A percentile compares a stretch with the other conserved stretches of the same genome.
phyloP scores from a whole-genome alignment of 2,329 filamentous ascomycete genomes.

The Aspergillus proliferans region DNA sequence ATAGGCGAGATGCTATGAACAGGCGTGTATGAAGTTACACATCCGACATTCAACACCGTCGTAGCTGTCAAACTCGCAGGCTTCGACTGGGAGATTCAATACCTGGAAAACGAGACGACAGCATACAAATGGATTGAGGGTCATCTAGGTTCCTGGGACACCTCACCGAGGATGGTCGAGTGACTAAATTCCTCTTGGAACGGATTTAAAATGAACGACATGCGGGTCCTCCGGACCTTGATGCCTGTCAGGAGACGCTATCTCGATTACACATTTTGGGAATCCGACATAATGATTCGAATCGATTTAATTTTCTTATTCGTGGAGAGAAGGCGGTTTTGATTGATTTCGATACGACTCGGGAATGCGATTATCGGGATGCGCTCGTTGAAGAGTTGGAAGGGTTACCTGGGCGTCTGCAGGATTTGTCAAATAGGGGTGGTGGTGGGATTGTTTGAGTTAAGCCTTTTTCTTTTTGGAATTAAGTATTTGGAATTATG shows the following conservation, averaged over 20 bases:
- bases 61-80: slow-evolving; percentile 34
- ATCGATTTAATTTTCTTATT: slow-evolving; percentile 25
- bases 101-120: slow-evolving; percentile 31
- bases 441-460: slow-evolving; percentile 6
- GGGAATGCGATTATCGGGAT: slow-evolving; percentile 16
- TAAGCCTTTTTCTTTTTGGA: too few relatives aligned
- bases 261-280: slow-evolving; percentile 20
- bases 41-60: slow-evolving; percentile 7
- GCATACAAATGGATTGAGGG: slow-evolving; percentile 34
- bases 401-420: slow-evolving; percentile 6
- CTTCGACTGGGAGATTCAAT: slow-evolving; percentile 34
- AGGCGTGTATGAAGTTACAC: slow-evolving; percentile 20
- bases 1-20: slow-evolving; percentile 16
- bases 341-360: slow-evolving; percentile 25
- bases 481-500: too few relatives aligned
- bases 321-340: slow-evolving; percentile 12
- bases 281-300: slow-evolving; percentile 21
- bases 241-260: slow-evolving; percentile 13
- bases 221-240: slow-evolving; percentile 16
- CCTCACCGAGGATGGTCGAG: slow-evolving; percentile 31
- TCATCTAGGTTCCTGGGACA: slow-evolving; percentile 33
- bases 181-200: slow-evolving; percentile 38
- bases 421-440: slow-evolving; percentile 11
- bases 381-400: slow-evolving; percentile 13
- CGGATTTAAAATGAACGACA: slow-evolving; percentile 17